phyloP scores from a whole-genome alignment of 805 yeast species.

The Saccharomycopsis sp. region DNA sequence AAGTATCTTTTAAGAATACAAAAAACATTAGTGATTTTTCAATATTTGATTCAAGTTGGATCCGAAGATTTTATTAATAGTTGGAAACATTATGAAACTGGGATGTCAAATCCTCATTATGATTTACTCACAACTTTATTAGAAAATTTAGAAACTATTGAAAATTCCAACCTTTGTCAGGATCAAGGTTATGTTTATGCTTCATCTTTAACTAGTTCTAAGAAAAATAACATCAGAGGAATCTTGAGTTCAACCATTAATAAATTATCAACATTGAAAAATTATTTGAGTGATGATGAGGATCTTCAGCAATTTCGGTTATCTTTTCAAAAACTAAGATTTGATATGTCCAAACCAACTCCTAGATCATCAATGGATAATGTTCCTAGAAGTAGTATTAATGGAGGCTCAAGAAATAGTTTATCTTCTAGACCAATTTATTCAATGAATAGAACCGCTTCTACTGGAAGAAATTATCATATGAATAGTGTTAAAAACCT shows the following conservation, averaged over 20 bases:
- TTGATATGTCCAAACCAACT: constrained; percentile 17
- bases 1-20: constrained; percentile 9
- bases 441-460: not conserved
- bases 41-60: constrained; percentile 16
- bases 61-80: constrained; percentile 16
- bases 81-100: constrained; percentile 7
- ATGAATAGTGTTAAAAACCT: not conserved
- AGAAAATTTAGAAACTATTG: constrained; percentile 13
- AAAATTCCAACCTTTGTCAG: constrained; percentile 15
- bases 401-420: not conserved
- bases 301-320: constrained; percentile 14
- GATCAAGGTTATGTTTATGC: constrained; percentile 4
- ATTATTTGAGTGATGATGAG: constrained; percentile 14
- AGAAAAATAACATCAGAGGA: constrained; percentile 2
- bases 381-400: not conserved
- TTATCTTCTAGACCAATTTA: not conserved
- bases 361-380: constrained; percentile 17
- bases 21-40: constrained; percentile 16
- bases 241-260: constrained; percentile 15
- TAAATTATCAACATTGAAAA: constrained; percentile 13
- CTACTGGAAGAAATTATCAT: not conserved
- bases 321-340: constrained; percentile 16
- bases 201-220: not conserved
- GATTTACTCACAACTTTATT: constrained; percentile 3
- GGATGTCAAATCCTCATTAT: constrained; percentile 1